phyloP scores from a whole-genome alignment of 1,284 basidiomycete species.

The Ustilago tritici region DNA sequence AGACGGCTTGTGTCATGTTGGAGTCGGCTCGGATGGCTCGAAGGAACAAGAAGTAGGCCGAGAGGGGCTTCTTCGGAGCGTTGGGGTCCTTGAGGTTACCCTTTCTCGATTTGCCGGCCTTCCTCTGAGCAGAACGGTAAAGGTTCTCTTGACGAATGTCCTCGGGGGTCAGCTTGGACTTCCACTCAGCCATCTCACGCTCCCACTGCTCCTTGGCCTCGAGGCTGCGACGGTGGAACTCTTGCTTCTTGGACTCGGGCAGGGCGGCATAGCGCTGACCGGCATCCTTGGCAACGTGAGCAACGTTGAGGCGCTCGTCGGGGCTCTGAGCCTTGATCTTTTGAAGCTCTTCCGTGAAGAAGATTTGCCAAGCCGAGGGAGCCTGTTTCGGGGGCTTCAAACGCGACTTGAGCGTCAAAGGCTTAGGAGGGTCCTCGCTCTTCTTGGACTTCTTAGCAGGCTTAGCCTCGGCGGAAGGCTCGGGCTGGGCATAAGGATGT shows the following conservation, averaged over 20 bases:
- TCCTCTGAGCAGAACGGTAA: conserved; percentile 89
- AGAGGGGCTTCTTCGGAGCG: conserved; percentile 93
- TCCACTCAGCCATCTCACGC: conserved; percentile 84
- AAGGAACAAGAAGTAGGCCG: conserved; percentile 94
- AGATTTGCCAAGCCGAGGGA: conserved; percentile 95
- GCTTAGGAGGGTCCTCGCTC: conserved; percentile 63
- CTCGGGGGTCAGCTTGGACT: conserved; percentile 89
- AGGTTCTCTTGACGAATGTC: conserved; percentile 94
- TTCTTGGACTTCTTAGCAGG: conserved; percentile 53
- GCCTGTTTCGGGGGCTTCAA: conserved; percentile 91
- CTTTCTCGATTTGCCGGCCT: conserved; percentile 90
- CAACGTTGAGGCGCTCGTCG: conserved; percentile 84
- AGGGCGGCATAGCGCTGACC: conserved; percentile 88
- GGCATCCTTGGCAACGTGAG: conserved; percentile 93
- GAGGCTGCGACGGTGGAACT: conserved; percentile 74
- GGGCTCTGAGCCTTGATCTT: conserved; percentile 76
- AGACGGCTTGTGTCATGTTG: conserved; percentile 75
- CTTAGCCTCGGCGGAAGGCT: conserved; percentile 37
- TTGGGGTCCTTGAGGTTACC: conserved; percentile 97
- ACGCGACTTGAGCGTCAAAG: conserved; percentile 71
- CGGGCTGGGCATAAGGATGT: conserved; percentile 48
- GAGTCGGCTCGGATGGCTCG: conserved; percentile 72
- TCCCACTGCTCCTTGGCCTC: conserved; percentile 84
- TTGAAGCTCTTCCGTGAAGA: conserved; percentile 94
- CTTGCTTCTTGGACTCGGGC: conserved; percentile 80